Evolutionary conservation across 768 basidiomycete species (phyloP).

Genomic region (Amanita brunnescens): DNA sequence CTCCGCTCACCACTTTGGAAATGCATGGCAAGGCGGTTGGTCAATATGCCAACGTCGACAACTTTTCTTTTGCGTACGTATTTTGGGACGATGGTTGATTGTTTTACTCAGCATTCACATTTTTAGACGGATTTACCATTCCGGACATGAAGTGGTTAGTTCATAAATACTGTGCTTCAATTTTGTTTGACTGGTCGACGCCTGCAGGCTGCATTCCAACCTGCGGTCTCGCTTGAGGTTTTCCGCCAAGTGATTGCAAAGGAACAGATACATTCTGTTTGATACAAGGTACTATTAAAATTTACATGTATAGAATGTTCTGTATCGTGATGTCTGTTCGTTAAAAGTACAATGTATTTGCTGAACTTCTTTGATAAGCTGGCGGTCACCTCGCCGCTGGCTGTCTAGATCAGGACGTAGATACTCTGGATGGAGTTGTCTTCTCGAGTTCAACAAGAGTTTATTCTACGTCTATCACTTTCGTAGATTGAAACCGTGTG

Average conservation of each 20-base stretch:
- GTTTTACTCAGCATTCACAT: neutral
- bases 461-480: too few relatives aligned
- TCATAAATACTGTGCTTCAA: neutral
- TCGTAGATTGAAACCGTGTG: neutral
- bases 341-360: too few relatives aligned
- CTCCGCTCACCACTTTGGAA: slow-evolving; percentile 46
- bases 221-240: slow-evolving; percentile 47
- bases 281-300: neutral
- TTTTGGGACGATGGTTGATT: neutral
- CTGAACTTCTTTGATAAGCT: too few relatives aligned
- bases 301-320: too few relatives aligned
- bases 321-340: too few relatives aligned
- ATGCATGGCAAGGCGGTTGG: slow-evolving; percentile 44
- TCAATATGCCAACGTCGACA: slow-evolving; percentile 54
- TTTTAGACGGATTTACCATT: slow-evolving; percentile 42
- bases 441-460: too few relatives aligned
- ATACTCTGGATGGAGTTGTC: too few relatives aligned
- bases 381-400: too few relatives aligned
- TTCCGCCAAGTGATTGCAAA: slow-evolving; percentile 46
- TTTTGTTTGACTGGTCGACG: neutral
- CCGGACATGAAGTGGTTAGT: slow-evolving; percentile 60
- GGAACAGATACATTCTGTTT: slow-evolving; percentile 46
- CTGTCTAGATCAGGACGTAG: too few relatives aligned
- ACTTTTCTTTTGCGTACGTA: slow-evolving; percentile 60
- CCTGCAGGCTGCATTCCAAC: slow-evolving; percentile 52